Evolutionary conservation across 164 flowering plant genomes (phyloP).

Genomic region (Warburgia ugandensis): DNA sequence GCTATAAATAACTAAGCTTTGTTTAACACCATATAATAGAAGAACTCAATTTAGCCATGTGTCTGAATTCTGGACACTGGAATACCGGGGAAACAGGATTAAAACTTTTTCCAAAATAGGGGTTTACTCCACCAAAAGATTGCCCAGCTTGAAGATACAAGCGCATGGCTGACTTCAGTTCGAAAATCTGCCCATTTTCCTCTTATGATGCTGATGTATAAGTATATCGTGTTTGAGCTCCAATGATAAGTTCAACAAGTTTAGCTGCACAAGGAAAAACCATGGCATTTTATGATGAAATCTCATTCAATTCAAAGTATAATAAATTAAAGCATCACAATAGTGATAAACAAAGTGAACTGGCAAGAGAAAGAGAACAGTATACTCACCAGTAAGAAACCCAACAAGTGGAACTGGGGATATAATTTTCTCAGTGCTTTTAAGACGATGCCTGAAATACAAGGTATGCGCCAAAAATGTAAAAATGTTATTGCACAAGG

Average conservation of each 20-base stretch:
- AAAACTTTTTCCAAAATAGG: too few species aligned
- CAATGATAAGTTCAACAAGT: constrained; percentile 72
- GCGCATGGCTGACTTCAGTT: background rate
- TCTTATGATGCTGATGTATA: constrained; percentile 88
- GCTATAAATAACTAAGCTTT: too few species aligned
- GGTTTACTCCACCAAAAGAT: too few species aligned
- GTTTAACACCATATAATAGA: too few species aligned
- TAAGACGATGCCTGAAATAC: constrained; percentile 62
- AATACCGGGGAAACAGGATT: too few species aligned
- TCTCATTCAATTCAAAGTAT: too few species aligned
- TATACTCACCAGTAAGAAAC: constrained; percentile 56
- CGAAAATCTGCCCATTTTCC: constrained; percentile 2
- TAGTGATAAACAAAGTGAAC: background rate
- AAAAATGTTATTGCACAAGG: constrained; percentile 3
- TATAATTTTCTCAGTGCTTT: constrained; percentile 44
- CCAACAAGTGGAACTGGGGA: constrained; percentile 85
- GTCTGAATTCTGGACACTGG: too few species aligned
- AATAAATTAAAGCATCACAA: too few species aligned
- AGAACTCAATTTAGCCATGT: too few species aligned
- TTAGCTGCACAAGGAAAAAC: constrained; percentile 50
- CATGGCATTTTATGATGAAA: background rate
- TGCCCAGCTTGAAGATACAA: too few species aligned
- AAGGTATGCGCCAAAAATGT: background rate
- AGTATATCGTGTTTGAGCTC: constrained; percentile 91
- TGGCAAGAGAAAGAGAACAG: background rate